Base-by-base conservation (phyloP, 495 filamentous ascomycete species). In the Hypoxylon trugodes region DNA sequence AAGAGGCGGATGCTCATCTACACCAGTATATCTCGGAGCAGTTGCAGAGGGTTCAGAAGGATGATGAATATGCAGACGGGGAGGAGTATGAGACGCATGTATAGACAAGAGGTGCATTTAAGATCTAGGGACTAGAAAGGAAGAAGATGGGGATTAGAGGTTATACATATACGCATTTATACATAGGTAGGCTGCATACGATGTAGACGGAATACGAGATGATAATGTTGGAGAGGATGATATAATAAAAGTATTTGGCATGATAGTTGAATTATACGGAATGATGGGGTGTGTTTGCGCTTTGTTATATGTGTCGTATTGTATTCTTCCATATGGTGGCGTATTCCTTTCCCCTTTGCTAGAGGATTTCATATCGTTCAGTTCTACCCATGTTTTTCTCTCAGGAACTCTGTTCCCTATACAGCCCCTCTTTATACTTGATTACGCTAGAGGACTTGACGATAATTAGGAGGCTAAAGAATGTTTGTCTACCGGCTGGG, bases 1-100 rank as follows among this genome's bases (percentile, higher is more conserved):
- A 73, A 16, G 86, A 81, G 43, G 82, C 85, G 0, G 85, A 94
- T 36, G 77, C 79, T 10, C 87, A 91, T 68, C 76, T 93, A 18
- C 82, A 86, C 38, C 79, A 84, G 24, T 93, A 94, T 67, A 88
- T 95, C 30, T 83, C 79, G 28, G 83, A 88, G 58, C 87, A 92
- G 74, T 69, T 94, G 53, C 77, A 87, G 69, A 79, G 84, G 32
- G 85, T 92, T 13, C 69, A 66, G 30, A 59, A 73, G n/a, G 67
- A 77, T 49, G 72, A 73, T 41, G 73, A 70, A 7, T 73, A 76
- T 13, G 69, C 53, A 6, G 71, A 73, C n/a, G 76, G 72, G 26
- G 79, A 83, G 30, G 82, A 84, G 71, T 79, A 82, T 61, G 83
- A 85, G 68, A 76, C 81, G 22, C 73, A 77, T 69, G 71, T 72